Conservation (phyloP, 768 basidiomycete genomes). For the Coprinopsis marcescibilis region DNA sequence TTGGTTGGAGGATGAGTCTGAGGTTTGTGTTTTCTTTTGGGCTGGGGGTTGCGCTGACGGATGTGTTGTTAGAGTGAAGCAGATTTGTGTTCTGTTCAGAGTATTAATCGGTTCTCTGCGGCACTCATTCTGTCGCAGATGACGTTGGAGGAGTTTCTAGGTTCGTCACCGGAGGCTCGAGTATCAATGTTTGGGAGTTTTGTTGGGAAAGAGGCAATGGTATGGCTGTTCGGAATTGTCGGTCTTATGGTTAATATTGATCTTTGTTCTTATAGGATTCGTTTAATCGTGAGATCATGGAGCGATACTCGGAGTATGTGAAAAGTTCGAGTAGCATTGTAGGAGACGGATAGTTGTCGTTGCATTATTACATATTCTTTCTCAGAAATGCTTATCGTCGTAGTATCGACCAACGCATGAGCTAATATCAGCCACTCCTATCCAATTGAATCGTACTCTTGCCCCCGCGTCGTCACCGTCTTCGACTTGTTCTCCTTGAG, state of each 20-base stretch:
- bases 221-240: background rate
- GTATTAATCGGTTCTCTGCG: conserved; percentile 70
- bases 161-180: conserved; percentile 11
- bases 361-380: too few relatives aligned
- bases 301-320: too few relatives aligned
- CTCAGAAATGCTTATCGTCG: too few relatives aligned
- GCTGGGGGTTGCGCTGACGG: background rate
- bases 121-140: conserved; percentile 55
- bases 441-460: conserved; percentile 3
- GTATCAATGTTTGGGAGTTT: background rate
- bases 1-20: conserved; percentile 56
- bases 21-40: conserved; percentile 36
- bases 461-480: background rate
- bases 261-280: too few relatives aligned
- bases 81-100: conserved; percentile 46
- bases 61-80: conserved; percentile 48
- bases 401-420: too few relatives aligned
- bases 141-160: conserved; percentile 50
- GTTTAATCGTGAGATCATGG: too few relatives aligned
- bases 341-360: too few relatives aligned
- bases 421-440: background rate
- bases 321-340: too few relatives aligned
- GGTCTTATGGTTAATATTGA: too few relatives aligned
- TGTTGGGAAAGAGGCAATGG: background rate
- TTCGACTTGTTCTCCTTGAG: background rate